phyloP scores from a whole-genome alignment of 257 asterid species.

The Solanum bulbocastanum region DNA sequence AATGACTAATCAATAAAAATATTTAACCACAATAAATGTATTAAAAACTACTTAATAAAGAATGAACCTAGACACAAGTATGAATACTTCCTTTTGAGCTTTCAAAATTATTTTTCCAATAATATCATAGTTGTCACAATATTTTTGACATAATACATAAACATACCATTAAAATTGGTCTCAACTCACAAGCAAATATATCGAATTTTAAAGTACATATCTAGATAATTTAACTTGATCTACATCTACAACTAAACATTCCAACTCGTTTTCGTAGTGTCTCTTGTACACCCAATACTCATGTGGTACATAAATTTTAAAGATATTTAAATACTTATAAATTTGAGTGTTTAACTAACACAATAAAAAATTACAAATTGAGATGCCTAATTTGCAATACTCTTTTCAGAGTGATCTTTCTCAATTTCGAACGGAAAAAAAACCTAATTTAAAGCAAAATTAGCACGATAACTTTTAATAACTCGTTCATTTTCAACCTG shows the following conservation, averaged over 20 bases:
- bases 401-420: no score
- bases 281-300: background rate
- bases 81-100: background rate
- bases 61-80: background rate
- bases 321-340: no score
- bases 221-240: no score
- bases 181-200: no score
- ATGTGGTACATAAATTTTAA: no score
- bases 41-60: background rate
- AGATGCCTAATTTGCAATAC: no score
- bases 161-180: no score
- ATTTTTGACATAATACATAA: no score
- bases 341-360: no score
- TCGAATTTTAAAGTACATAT: background rate
- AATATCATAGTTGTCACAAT: background rate
- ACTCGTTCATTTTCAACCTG: background rate
- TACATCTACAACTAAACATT: no score
- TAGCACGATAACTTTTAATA: background rate
- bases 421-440: no score
- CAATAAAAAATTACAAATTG: background rate
- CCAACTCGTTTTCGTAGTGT: background rate
- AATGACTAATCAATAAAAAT: background rate
- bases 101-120: background rate
- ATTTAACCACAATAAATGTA: background rate
- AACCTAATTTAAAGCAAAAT: no score